These are phyloP conservation scores for Colletotrichum sojae DNA, from an alignment of 2,329 filamentous ascomycete genomes.

Conservation along the genomic window DNA sequence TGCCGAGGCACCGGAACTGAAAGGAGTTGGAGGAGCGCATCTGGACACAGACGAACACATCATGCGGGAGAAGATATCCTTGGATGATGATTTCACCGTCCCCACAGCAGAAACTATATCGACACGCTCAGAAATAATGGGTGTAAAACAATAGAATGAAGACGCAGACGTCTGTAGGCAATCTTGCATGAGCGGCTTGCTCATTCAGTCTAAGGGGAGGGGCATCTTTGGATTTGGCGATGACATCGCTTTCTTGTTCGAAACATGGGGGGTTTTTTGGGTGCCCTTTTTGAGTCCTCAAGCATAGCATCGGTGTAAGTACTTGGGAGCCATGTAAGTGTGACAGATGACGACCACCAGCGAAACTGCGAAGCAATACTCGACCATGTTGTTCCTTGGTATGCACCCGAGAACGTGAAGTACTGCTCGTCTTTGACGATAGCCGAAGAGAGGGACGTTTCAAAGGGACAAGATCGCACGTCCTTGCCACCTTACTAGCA, in stretches of 20 bases:
- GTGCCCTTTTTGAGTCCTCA: background rate
- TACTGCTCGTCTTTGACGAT: no score
- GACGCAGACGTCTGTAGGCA: constrained; percentile 15
- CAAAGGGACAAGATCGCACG: no score
- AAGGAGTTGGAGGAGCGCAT: constrained; percentile 47
- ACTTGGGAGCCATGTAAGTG: constrained; percentile 16
- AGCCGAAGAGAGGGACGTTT: no score
- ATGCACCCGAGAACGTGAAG: no score
- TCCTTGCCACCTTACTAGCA: no score
- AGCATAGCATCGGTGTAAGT: constrained; percentile 35
- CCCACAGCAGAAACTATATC: constrained; percentile 12
- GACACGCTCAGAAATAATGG: constrained; percentile 29
- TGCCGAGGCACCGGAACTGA: constrained; percentile 40
- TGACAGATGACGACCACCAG: constrained; percentile 15
- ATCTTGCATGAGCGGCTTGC: constrained; percentile 19
- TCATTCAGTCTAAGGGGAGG: background rate
- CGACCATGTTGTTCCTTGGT: background rate
- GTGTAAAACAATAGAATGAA: constrained; percentile 25
- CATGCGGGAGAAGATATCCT: constrained; percentile 38
- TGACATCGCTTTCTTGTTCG: background rate
- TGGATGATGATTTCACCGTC: constrained; percentile 32
- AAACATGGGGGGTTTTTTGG: background rate
- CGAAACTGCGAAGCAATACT: background rate
- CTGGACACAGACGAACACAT: constrained; percentile 41
- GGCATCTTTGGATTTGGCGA: background rate